Evolutionary conservation across 305 asterid species (phyloP).

Genomic region (Fraxinus paxiana): DNA sequence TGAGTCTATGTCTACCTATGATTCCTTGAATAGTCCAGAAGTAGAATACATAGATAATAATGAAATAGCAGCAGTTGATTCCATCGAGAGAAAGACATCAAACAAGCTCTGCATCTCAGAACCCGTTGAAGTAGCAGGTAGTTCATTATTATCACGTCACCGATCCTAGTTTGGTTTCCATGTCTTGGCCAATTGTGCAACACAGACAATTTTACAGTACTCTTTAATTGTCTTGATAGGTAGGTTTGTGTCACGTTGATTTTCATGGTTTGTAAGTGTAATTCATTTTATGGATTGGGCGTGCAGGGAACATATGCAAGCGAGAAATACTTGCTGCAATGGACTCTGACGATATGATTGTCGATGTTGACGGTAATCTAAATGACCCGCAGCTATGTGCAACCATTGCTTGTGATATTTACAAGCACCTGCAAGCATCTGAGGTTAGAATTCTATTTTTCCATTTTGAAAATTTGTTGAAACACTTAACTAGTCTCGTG

Average conservation of each 20-base stretch:
- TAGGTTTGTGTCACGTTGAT: not conserved
- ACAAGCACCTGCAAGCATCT: slow-evolving; percentile 80
- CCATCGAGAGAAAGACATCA: slow-evolving; percentile 60
- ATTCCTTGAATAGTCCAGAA: slow-evolving; percentile 75
- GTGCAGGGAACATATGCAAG: slow-evolving; percentile 58
- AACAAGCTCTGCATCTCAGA: slow-evolving; percentile 64
- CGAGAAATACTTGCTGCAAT: slow-evolving; percentile 48
- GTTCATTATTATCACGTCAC: slow-evolving; percentile 17
- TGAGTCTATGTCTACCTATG: slow-evolving; percentile 80
- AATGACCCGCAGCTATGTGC: slow-evolving; percentile 87
- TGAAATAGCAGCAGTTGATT: slow-evolving; percentile 53
- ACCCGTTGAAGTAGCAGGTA: slow-evolving; percentile 46
- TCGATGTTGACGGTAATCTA: slow-evolving; percentile 55
- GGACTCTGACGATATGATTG: slow-evolving; percentile 38
- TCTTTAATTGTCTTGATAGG: not conserved
- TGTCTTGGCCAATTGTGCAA: not conserved
- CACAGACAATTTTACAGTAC: not conserved
- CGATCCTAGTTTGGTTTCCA: not conserved
- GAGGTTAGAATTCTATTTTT: slow-evolving; percentile 47
- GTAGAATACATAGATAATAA: slow-evolving; percentile 69
- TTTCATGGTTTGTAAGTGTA: not conserved
- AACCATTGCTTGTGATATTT: slow-evolving; percentile 86
- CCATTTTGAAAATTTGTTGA: not conserved
- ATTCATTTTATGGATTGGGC: not conserved
- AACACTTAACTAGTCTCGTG: not conserved